Percentiles rank a stretch among this genome's conserved stretches.
Evolutionary conservation across 768 basidiomycete species (phyloP).

Genomic region (Infundibulicybe gibba): DNA sequence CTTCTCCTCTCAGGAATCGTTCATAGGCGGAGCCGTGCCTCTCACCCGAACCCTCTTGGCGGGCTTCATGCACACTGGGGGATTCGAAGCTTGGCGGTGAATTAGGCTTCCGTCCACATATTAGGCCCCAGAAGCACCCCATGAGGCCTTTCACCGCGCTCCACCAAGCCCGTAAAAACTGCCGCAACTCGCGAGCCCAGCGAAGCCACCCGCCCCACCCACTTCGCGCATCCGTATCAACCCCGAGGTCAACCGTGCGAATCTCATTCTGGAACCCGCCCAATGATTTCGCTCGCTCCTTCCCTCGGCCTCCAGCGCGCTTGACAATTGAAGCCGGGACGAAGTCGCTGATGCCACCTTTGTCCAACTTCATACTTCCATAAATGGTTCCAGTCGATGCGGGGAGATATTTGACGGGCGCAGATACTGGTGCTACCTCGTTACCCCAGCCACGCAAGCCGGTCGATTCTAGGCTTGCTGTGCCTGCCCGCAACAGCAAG

Average conservation of each 20-base stretch:
- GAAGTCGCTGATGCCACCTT: conserved; percentile 5
- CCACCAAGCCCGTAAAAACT: background rate
- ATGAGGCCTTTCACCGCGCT: background rate
- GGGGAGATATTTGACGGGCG: conserved; percentile 8
- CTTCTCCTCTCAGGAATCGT: conserved; percentile 60
- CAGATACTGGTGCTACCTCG: conserved; percentile 56
- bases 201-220: conserved; percentile 23
- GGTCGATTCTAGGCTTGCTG: conserved; percentile 73
- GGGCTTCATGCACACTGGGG: no score
- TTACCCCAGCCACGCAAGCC: conserved; percentile 70
- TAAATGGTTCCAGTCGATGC: conserved; percentile 10
- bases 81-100: background rate
- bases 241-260: conserved; percentile 34
- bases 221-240: conserved; percentile 35
- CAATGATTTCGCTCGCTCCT: conserved; percentile 13
- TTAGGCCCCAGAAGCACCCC: background rate
- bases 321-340: conserved; percentile 1
- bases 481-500: conserved; percentile 66
- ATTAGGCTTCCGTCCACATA: background rate
- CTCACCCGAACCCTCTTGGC: no score
- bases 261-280: conserved; percentile 51
- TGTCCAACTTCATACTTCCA: conserved; percentile 3
- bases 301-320: conserved; percentile 1
- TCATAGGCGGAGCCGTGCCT: conserved; percentile 35
- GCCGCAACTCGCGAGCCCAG: conserved; percentile 17